Conservation (phyloP, 2,329 filamentous ascomycete genomes). For the Leptosphaerulina australis region DNA sequence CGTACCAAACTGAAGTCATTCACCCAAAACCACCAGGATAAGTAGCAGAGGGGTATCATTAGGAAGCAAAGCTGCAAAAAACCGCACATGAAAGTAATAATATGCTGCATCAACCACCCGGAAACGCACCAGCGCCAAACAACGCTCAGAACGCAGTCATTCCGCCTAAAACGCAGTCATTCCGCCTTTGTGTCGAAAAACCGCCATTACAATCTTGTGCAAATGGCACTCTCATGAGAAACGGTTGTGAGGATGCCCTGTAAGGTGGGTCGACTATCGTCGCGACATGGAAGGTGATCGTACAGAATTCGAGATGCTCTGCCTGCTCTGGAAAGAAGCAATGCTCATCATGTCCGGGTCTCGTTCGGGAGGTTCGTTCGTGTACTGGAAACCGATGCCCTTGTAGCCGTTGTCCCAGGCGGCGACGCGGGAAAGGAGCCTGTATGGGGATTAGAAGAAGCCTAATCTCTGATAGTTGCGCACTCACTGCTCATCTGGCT, state of each 20-base stretch:
- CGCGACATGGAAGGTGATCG: slow-evolving; percentile 12
- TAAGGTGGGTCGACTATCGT: slow-evolving; percentile 9
- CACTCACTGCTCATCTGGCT: slow-evolving; percentile 46
- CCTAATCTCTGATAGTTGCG: slow-evolving; percentile 1
- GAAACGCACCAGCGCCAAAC: slow-evolving; percentile 7
- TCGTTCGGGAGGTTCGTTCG: slow-evolving; percentile 20
- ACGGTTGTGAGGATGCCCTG: background rate
- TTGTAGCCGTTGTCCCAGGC: slow-evolving; percentile 46
- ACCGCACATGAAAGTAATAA: background rate
- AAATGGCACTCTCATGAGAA: slow-evolving; percentile 12
- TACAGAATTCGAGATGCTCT: slow-evolving; percentile 14
- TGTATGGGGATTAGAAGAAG: slow-evolving; percentile 33
- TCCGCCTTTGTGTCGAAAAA: slow-evolving; percentile 14
- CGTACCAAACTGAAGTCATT: background rate
- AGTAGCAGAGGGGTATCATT: slow-evolving; percentile 22
- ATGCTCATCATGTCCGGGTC: slow-evolving; percentile 24
- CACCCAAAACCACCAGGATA: slow-evolving; percentile 13
- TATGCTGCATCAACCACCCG: background rate
- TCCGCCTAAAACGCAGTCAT: slow-evolving; percentile 12
- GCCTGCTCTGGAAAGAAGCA: slow-evolving; percentile 17
- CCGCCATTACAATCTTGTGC: slow-evolving; percentile 19
- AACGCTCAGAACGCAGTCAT: slow-evolving; percentile 17
- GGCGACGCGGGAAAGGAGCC: slow-evolving; percentile 42
- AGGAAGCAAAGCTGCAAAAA: slow-evolving; percentile 4
- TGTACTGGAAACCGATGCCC: slow-evolving; percentile 21